These are phyloP conservation scores for Penicillium paneum DNA, from an alignment of 2,329 filamentous ascomycete genomes.

Conservation along the genomic window DNA sequence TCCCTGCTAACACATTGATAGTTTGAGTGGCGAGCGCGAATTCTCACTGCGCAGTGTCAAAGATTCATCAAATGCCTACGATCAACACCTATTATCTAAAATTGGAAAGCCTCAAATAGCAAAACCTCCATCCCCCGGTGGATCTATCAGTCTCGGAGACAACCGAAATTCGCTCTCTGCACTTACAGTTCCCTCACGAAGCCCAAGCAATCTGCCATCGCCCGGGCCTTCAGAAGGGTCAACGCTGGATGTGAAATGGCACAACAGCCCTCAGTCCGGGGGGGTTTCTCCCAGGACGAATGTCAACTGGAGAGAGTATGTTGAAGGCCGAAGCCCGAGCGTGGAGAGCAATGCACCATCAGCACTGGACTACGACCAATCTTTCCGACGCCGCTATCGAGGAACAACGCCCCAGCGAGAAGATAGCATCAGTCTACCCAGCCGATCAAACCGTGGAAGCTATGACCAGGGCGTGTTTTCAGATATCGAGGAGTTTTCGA, in stretches of 20 bases:
- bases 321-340: slow-evolving; percentile 44
- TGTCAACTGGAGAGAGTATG: slow-evolving; percentile 41
- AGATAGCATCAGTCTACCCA: slow-evolving; percentile 50
- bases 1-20: slow-evolving; percentile 28
- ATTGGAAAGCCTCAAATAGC: slow-evolving; percentile 62
- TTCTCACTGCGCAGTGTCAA: slow-evolving; percentile 57
- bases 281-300: slow-evolving; percentile 43
- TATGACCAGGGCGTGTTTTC: slow-evolving; percentile 60
- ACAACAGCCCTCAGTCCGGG: slow-evolving; percentile 40
- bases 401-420: slow-evolving; percentile 49
- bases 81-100: slow-evolving; percentile 60
- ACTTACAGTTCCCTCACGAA: slow-evolving; percentile 35
- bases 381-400: slow-evolving; percentile 47
- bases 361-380: slow-evolving; percentile 42
- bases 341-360: slow-evolving; percentile 42
- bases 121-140: slow-evolving; percentile 55
- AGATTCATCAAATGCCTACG: slow-evolving; percentile 60
- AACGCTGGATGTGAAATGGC: slow-evolving; percentile 38
- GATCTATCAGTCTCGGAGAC: slow-evolving; percentile 34
- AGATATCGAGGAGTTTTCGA: slow-evolving; percentile 44
- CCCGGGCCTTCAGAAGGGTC: slow-evolving; percentile 32
- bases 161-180: slow-evolving; percentile 30
- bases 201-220: slow-evolving; percentile 32
- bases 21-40: slow-evolving; percentile 59
- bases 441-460: slow-evolving; percentile 57